phyloP scores from a whole-genome alignment of 345 rosid genomes.

The Bruguiera parviflora region DNA sequence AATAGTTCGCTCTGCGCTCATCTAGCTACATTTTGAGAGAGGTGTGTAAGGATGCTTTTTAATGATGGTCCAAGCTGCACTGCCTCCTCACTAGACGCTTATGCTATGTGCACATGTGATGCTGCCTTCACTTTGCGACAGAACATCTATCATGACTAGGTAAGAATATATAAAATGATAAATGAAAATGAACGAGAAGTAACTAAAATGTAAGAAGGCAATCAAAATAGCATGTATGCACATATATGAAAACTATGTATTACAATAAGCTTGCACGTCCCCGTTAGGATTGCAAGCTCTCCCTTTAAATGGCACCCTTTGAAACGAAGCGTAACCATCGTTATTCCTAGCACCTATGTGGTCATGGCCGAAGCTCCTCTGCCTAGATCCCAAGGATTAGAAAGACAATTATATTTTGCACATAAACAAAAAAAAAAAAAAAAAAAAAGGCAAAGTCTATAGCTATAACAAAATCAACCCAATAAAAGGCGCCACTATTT shows the following conservation, averaged over 20 bases:
- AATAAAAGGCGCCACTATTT: slow-evolving; percentile 7
- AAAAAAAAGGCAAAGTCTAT: no score
- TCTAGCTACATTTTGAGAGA: no score
- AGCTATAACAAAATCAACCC: slow-evolving; percentile 21
- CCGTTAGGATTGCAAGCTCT: slow-evolving; percentile 18
- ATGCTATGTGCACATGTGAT: not conserved
- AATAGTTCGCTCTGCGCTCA: no score
- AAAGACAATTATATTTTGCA: slow-evolving; percentile 20
- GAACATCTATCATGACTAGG: not conserved
- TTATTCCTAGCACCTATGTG: slow-evolving; percentile 25
- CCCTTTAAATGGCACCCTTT: slow-evolving; percentile 4
- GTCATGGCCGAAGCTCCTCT: slow-evolving; percentile 16
- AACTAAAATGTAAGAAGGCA: not conserved
- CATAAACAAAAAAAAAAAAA: slow-evolving; percentile 3
- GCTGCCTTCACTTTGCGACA: slow-evolving; percentile 1
- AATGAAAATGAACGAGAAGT: not conserved
- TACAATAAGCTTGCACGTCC: not conserved
- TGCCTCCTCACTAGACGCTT: not conserved
- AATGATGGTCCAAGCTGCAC: not conserved
- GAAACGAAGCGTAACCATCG: slow-evolving; percentile 23
- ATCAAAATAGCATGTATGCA: slow-evolving; percentile 1
- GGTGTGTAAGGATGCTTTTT: not conserved
- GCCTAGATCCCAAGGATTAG: slow-evolving; percentile 5
- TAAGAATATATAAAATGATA: not conserved
- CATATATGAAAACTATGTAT: slow-evolving; percentile 11